phyloP scores from a whole-genome alignment of 2,329 filamentous ascomycete genomes.

The Didymella arachidicola region DNA sequence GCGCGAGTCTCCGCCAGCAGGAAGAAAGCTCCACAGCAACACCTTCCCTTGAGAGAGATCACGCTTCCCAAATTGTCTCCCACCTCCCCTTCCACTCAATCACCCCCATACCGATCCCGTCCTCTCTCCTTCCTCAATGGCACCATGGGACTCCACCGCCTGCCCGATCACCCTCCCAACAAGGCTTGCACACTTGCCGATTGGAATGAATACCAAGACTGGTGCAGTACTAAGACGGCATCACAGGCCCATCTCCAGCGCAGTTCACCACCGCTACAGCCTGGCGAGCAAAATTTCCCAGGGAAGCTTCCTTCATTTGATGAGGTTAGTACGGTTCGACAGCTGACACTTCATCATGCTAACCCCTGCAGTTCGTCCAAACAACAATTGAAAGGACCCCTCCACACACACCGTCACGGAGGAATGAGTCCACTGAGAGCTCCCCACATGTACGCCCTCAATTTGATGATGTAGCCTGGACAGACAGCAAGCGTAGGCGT shows the following conservation, averaged over 20 bases:
- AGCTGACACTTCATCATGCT: slow-evolving; percentile 5
- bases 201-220: neutral
- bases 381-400: slow-evolving; percentile 44
- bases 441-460: slow-evolving; percentile 38
- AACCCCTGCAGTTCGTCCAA: slow-evolving; percentile 34
- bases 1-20: neutral
- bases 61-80: neutral
- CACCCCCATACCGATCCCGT: neutral
- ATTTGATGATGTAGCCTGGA: slow-evolving; percentile 44
- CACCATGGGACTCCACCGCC: neutral
- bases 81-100: neutral
- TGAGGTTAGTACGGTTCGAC: slow-evolving; percentile 30
- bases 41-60: neutral
- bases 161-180: neutral
- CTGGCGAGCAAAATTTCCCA: slow-evolving; percentile 38
- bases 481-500: slow-evolving; percentile 38
- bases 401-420: slow-evolving; percentile 43
- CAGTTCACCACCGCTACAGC: slow-evolving; percentile 46
- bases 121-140: neutral
- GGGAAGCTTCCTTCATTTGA: slow-evolving; percentile 43
- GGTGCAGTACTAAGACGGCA: slow-evolving; percentile 14
- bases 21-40: neutral
- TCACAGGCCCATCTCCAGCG: slow-evolving; percentile 40
- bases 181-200: slow-evolving; percentile 1
- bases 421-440: slow-evolving; percentile 36